A percentile compares a stretch with the other conserved stretches of the same genome.
Evolutionary conservation across 163 green algal genomes (phyloP).

Genomic region (Scenedesmus sp.): DNA sequence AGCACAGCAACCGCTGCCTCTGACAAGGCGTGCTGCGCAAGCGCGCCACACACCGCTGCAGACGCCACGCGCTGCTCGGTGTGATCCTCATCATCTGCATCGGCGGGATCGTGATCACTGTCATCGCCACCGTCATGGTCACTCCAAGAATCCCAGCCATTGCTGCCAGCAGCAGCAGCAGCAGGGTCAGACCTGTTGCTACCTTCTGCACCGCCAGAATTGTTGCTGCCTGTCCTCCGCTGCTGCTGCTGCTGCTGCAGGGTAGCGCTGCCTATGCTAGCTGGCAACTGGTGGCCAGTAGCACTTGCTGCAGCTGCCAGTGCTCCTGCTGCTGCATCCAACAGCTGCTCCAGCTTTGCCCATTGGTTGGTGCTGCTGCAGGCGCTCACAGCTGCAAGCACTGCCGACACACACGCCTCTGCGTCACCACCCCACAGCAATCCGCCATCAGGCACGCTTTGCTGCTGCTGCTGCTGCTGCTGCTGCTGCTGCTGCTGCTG

Average conservation of each 20-base stretch:
- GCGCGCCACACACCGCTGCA: constrained; percentile 3
- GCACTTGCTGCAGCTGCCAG: constrained; percentile 23
- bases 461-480: constrained; percentile 36
- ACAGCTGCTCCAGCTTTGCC: constrained; percentile 49
- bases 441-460: not conserved
- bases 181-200: no score
- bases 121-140: constrained; percentile 39
- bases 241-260: constrained; percentile 2
- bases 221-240: not conserved
- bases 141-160: constrained; percentile 36
- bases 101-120: not conserved
- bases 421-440: constrained; percentile 46
- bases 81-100: not conserved
- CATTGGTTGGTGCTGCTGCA: constrained; percentile 52
- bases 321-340: constrained; percentile 30
- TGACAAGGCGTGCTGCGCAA: constrained; percentile 1
- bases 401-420: constrained; percentile 11
- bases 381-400: constrained; percentile 25
- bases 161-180: constrained; percentile 1
- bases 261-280: not conserved
- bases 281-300: not conserved
- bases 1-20: not conserved
- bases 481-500: constrained; percentile 1
- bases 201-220: not conserved
- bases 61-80: not conserved